Evolutionary conservation across 129 eudicot genomes (phyloP).

Genomic region (Pittosporum tobira): DNA sequence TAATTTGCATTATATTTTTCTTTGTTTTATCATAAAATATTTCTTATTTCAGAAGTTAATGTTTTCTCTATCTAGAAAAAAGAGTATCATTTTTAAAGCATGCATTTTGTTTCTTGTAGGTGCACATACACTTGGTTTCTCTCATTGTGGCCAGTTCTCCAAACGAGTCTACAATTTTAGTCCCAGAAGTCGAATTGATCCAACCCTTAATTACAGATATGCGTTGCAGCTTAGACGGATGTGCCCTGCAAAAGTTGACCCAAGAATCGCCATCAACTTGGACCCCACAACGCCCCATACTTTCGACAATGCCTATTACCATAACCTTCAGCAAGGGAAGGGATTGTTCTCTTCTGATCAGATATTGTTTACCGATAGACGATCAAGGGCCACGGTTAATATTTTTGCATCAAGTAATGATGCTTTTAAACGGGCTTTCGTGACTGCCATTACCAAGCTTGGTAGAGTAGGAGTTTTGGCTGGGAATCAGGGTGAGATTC

Average conservation of each 20-base stretch:
- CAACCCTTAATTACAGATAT: slow-evolving; percentile 41
- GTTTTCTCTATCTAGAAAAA: too few relatives aligned
- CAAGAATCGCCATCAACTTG: slow-evolving; percentile 66
- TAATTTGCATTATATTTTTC: background rate
- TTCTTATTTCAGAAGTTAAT: too few relatives aligned
- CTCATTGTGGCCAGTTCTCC: slow-evolving; percentile 75
- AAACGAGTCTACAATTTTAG: slow-evolving; percentile 43
- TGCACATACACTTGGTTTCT: slow-evolving; percentile 88
- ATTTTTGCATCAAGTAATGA: slow-evolving; percentile 44
- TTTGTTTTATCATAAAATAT: too few relatives aligned
- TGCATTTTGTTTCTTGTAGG: slow-evolving; percentile 35
- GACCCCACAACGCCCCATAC: slow-evolving; percentile 62
- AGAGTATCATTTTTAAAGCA: too few relatives aligned
- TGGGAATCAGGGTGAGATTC: slow-evolving; percentile 62
- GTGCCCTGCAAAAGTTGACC: slow-evolving; percentile 69
- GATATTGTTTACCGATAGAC: slow-evolving; percentile 39
- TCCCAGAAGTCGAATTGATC: slow-evolving; percentile 40
- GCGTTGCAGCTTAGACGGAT: slow-evolving; percentile 51
- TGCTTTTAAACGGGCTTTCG: slow-evolving; percentile 53
- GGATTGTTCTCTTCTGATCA: slow-evolving; percentile 72
- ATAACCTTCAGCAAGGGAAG: slow-evolving; percentile 58
- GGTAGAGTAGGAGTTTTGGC: slow-evolving; percentile 84
- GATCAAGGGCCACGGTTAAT: slow-evolving; percentile 48
- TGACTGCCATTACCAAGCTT: slow-evolving; percentile 54
- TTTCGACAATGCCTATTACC: slow-evolving; percentile 69